phyloP scores from a whole-genome alignment of 1,284 basidiomycete species.

The Rhodotorula sp. region DNA sequence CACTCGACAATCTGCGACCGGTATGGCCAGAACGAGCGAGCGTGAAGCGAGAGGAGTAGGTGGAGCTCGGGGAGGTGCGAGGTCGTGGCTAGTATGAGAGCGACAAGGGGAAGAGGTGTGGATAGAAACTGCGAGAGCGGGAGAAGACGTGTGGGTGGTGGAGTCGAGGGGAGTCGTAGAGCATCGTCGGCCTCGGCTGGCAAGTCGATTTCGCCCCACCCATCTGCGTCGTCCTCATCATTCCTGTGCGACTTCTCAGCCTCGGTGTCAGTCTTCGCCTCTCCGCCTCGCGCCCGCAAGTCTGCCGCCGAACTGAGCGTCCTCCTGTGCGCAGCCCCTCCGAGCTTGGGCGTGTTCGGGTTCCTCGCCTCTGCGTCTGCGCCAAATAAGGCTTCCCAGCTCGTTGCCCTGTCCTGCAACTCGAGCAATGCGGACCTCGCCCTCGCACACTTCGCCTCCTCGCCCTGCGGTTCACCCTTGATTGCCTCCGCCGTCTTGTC shows the following conservation, averaged over 20 bases:
- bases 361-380: not conserved
- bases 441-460: not conserved
- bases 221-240: not conserved
- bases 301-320: not conserved
- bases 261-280: conserved; percentile 1
- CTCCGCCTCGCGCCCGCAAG: not conserved
- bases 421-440: conserved; percentile 29
- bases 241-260: too few species aligned
- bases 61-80: conserved; percentile 61
- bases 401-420: conserved; percentile 29
- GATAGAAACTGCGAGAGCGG: conserved; percentile 65
- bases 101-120: conserved; percentile 59
- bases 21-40: conserved; percentile 61
- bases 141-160: conserved; percentile 44
- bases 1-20: conserved; percentile 67
- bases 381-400: conserved; percentile 34
- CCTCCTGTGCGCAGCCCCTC: not conserved
- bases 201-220: conserved; percentile 29
- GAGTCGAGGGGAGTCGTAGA: not conserved
- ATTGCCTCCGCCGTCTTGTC: conserved; percentile 7
- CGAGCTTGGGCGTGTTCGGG: not conserved
- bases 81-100: conserved; percentile 64
- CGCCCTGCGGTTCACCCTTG: not conserved
- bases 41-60: conserved; percentile 61
- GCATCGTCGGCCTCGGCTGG: not conserved